Evolutionary conservation across 331 rosid genomes (phyloP).

Genomic region (Malus hybrid): DNA sequence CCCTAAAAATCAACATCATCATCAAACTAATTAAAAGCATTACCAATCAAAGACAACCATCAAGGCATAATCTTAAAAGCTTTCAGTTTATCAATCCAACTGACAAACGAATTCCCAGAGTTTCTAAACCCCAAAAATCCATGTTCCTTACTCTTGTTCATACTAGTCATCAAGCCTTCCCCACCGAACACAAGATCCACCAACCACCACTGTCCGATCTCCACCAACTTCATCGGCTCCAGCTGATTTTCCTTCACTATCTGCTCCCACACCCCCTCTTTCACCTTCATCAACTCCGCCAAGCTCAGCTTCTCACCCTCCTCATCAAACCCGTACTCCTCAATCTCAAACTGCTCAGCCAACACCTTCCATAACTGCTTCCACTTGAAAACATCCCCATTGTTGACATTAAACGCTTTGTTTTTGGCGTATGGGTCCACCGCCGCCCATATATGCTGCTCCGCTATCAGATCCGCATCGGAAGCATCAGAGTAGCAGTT

Average conservation of each 20-base stretch:
- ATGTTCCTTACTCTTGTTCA: slow-evolving; percentile 73
- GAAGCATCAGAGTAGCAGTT: slow-evolving; percentile 32
- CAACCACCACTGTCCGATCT: slow-evolving; percentile 16
- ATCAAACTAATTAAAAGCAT: not conserved
- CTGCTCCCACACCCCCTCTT: slow-evolving; percentile 51
- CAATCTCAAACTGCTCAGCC: slow-evolving; percentile 65
- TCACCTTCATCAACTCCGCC: slow-evolving; percentile 36
- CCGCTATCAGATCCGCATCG: slow-evolving; percentile 63
- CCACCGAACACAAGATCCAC: not conserved
- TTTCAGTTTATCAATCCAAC: slow-evolving; percentile 49
- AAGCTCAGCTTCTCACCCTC: slow-evolving; percentile 29
- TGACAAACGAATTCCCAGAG: slow-evolving; percentile 43
- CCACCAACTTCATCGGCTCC: slow-evolving; percentile 29
- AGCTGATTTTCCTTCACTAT: slow-evolving; percentile 48
- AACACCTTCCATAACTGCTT: slow-evolving; percentile 62
- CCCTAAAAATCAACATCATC: not conserved
- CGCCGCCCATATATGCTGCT: slow-evolving; percentile 68
- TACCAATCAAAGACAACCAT: not conserved
- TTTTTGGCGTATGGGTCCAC: slow-evolving; percentile 60
- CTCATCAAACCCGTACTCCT: slow-evolving; percentile 45
- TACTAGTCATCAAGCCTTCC: slow-evolving; percentile 20
- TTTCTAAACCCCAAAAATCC: slow-evolving; percentile 72
- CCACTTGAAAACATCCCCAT: slow-evolving; percentile 63
- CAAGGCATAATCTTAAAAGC: slow-evolving; percentile 49
- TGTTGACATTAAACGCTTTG: slow-evolving; percentile 51